Base-by-base conservation (phyloP, 768 basidiomycete genomes). In the Rhodosporidiobolus odoratus region DNA sequence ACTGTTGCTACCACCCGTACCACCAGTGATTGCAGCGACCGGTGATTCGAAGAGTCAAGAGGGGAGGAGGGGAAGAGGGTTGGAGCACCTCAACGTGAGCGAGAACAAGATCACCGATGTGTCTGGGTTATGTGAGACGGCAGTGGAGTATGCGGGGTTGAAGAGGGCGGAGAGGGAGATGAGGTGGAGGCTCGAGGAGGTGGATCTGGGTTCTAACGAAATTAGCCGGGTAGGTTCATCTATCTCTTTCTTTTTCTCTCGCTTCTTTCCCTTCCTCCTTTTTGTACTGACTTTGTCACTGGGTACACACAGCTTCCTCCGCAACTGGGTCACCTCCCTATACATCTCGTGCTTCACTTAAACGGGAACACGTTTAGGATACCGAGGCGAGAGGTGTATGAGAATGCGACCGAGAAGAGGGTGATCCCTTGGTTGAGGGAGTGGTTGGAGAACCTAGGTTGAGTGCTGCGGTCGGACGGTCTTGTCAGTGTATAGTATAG, bases 281-380 rank as follows among this genome's bases (percentile, higher is more conserved):
- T 32, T 8, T 25, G 15, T 35, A 5, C 54, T 34, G n/a, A n/a
- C n/a, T n/a, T n/a, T n/a, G n/a, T n/a, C n/a, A n/a, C 32, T 17
- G 48, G 2, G 8, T 47, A 9, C 56, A 15, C 23, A 45, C 60
- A 72, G 66, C 58, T 72, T 21, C 71, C 56, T 25, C 71, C 71
- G 2, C 23, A 30, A 2, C 52, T 72, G 8, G 71, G 71, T 30
- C 37, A 53, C 35, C 57, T 72, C 32, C 65, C 65, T 6, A 50
- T 40, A 23, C 40, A 62, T 2, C 47, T 67, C 47, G 48, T 72
- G 23, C 25, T 71, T 15, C 47, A 48, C 19, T 48, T 71, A 15
- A 54, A 50, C 34, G 71, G 71, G 21, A 72, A 72, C 62, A 43
- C 52, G 17, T 72, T 72, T 66, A 62, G 71, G n/a, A n/a, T 72